Evolutionary conservation across 768 basidiomycete species (phyloP).

Genomic region (Mycena vitilis): DNA sequence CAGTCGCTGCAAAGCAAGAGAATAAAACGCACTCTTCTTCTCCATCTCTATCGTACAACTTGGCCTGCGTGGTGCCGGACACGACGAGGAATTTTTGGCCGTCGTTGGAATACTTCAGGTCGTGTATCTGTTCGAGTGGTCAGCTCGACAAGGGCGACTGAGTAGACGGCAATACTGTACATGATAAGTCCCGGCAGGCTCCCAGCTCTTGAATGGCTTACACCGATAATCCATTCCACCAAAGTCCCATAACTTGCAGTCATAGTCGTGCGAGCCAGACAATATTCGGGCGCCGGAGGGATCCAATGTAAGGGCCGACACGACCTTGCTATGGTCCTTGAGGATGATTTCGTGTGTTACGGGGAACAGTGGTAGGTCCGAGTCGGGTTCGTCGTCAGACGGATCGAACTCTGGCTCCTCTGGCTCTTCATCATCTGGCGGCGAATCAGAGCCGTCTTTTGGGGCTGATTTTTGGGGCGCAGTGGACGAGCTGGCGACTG

Average conservation of each 20-base stretch:
- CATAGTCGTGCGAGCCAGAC: slow-evolving; percentile 96
- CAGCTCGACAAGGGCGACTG: slow-evolving; percentile 9
- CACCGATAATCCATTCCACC: slow-evolving; percentile 94
- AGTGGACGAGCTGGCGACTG: slow-evolving; percentile 33
- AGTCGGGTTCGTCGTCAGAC: slow-evolving; percentile 59
- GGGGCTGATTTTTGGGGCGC: slow-evolving; percentile 37
- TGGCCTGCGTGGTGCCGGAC: slow-evolving; percentile 89
- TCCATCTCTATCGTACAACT: slow-evolving; percentile 92
- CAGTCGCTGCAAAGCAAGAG: slow-evolving; percentile 37
- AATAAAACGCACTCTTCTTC: slow-evolving; percentile 82
- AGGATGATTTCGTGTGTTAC: slow-evolving; percentile 90
- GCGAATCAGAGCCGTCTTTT: slow-evolving; percentile 39
- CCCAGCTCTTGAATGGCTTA: slow-evolving; percentile 97
- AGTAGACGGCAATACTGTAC: slow-evolving; percentile 45
- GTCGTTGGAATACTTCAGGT: slow-evolving; percentile 89
- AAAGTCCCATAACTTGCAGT: slow-evolving; percentile 99
- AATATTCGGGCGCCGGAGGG: slow-evolving; percentile 93
- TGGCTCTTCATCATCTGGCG: slow-evolving; percentile 33
- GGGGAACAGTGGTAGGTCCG: slow-evolving; percentile 76
- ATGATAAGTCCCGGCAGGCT: slow-evolving; percentile 93
- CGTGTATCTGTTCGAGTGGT: slow-evolving; percentile 74
- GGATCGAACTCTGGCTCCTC: slow-evolving; percentile 71
- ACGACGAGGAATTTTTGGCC: slow-evolving; percentile 88
- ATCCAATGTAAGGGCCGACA: slow-evolving; percentile 92
- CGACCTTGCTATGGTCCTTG: slow-evolving; percentile 96